These are phyloP conservation scores for Tetrapisispora arboricola DNA, from an alignment of 805 yeast species.

Conservation along the genomic window DNA sequence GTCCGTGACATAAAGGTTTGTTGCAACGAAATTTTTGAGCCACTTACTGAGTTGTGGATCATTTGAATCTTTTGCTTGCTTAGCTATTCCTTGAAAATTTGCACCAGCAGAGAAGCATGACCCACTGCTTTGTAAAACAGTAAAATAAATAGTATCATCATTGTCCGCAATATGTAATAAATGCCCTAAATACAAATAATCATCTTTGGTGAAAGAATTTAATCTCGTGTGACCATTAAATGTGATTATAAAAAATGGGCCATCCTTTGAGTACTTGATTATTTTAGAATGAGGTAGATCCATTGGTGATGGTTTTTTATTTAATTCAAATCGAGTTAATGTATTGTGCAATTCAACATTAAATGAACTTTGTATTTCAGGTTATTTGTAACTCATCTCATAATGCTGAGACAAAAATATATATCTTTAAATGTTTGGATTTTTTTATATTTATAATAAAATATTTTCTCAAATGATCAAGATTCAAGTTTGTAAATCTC, in stretches of 20 bases:
- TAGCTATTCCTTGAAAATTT: slow-evolving; percentile 36
- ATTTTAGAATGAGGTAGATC: background rate
- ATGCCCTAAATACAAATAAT: slow-evolving; percentile 51
- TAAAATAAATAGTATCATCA: slow-evolving; percentile 50
- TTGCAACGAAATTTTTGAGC: slow-evolving; percentile 51
- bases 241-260: slow-evolving; percentile 47
- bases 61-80: slow-evolving; percentile 3
- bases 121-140: slow-evolving; percentile 63
- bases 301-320: too few species aligned
- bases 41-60: slow-evolving; percentile 32
- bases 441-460: background rate
- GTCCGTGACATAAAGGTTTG: slow-evolving; percentile 61
- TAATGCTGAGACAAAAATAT: too few species aligned
- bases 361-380: too few species aligned
- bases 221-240: slow-evolving; percentile 49
- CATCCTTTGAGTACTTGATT: slow-evolving; percentile 10
- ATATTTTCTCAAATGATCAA: too few species aligned
- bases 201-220: slow-evolving; percentile 59
- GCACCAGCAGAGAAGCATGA: slow-evolving; percentile 82
- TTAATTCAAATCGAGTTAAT: too few species aligned
- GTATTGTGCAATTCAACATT: background rate
- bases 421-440: too few species aligned
- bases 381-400: too few species aligned
- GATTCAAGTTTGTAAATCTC: too few species aligned
- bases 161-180: slow-evolving; percentile 51